phyloP scores from a whole-genome alignment of 345 rosid genomes.

The Tarenaya hassleriana region DNA sequence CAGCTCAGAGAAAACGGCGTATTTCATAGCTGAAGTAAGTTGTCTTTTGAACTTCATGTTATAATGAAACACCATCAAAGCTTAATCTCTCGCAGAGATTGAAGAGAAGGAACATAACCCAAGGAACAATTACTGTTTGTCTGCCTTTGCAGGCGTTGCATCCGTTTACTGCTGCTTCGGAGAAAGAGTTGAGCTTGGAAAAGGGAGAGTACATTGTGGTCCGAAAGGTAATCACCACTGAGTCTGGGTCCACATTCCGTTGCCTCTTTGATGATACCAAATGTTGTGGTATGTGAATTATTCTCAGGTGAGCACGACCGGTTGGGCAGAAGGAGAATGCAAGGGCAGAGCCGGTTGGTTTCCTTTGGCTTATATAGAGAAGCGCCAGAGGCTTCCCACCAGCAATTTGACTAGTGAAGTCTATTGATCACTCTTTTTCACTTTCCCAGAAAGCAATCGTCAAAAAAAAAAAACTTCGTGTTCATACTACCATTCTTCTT shows the following conservation, averaged over 20 bases:
- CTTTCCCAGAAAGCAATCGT: no score
- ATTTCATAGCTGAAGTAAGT: conserved; percentile 90
- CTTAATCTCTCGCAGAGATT: background rate
- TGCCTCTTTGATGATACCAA: background rate
- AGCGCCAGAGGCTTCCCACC: conserved; percentile 74
- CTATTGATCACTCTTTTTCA: conserved; percentile 27
- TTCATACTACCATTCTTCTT: no score
- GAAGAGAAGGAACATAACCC: background rate
- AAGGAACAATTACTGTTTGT: conserved; percentile 9
- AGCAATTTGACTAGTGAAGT: conserved; percentile 39
- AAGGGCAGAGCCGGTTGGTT: conserved; percentile 97
- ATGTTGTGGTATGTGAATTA: background rate
- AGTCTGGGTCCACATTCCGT: background rate
- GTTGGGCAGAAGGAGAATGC: conserved; percentile 99
- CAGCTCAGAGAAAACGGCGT: conserved; percentile 57
- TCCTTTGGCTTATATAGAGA: conserved; percentile 77
- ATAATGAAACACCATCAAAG: background rate
- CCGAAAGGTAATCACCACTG: conserved; percentile 50
- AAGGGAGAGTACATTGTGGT: conserved; percentile 86
- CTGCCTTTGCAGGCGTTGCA: conserved; percentile 55
- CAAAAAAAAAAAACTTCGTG: no score
- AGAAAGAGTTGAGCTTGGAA: conserved; percentile 75
- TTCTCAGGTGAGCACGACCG: conserved; percentile 62
- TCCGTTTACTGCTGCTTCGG: conserved; percentile 69
- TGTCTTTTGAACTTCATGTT: background rate